Base-by-base conservation (phyloP, 2,329 filamentous ascomycete genomes). In the Beauveria brongniartii region DNA sequence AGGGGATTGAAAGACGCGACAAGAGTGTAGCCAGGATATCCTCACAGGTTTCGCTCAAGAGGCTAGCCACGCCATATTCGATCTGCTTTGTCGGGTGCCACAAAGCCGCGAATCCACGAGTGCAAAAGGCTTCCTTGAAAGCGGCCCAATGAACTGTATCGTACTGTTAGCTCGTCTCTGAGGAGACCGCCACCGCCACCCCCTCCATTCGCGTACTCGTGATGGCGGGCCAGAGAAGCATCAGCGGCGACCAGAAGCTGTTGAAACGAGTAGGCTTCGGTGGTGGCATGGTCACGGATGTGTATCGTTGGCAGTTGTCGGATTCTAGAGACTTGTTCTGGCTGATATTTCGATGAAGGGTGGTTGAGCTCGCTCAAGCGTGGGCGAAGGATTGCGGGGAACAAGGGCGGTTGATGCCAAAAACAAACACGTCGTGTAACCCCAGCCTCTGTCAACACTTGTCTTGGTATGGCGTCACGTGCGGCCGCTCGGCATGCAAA, bases 41-140 rank as follows among this genome's bases (percentile, higher is more conserved):
- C 48, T 53, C 37, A 60, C 58, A 60, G 22, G 48, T 47, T 9
- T 53, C 58, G 18, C 54, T 60, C 48, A 60, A 30, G n/a, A 60
- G 50, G 30, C 22, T 60, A 16, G 58, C 58, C 24, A 53, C 58
- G n/a, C 58, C 58, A 1, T 34, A 28, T 7, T 60, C 58, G 20
- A 60, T 41, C 41, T 30, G 37, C 41, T 53, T 18, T 14, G 43
- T 24, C 8, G 58, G 58, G 40, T 30, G 37, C 58, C 58, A 60
- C 10, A 60, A 20, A 12, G 58, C 58, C 3, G 50, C 50, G 3
- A 60, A 37, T 43, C 58, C 58, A 2, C 51, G 58, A 9, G 50
- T 55, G 20, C 24, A 24, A 28, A 60, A 48, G 24, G 58, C 58
- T 22, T 54, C n/a, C 28, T 34, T 47, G 20, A 60, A 54, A 6